Conservation (phyloP, 2,329 filamentous ascomycete genomes). For the Cladosporium halotolerans region DNA sequence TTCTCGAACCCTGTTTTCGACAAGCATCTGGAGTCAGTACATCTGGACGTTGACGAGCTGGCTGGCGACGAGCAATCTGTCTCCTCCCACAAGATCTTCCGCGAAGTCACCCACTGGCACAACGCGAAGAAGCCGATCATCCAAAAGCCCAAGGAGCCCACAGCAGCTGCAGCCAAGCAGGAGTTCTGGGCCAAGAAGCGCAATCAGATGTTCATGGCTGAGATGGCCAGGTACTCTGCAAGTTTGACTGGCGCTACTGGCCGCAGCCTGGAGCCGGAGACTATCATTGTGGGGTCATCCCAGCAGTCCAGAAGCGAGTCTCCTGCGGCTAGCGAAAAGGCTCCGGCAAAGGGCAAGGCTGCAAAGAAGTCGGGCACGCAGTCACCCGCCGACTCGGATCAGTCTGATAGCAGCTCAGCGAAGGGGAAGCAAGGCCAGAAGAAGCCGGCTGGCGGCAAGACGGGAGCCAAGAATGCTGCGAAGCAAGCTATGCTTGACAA, state of each 20-base stretch:
- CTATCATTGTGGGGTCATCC: constrained; percentile 45
- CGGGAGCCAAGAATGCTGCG: constrained; percentile 28
- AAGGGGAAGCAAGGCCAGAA: constrained; percentile 26
- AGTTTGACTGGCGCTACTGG: constrained; percentile 61
- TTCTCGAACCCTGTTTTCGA: constrained; percentile 45
- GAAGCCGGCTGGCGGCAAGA: constrained; percentile 28
- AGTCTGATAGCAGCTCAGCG: constrained; percentile 20
- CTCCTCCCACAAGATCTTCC: constrained; percentile 38
- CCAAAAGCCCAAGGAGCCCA: constrained; percentile 26
- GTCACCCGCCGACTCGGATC: constrained; percentile 26
- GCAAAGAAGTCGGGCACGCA: constrained; percentile 16
- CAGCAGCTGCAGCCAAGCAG: constrained; percentile 26
- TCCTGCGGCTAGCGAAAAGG: constrained; percentile 1
- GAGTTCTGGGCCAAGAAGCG: constrained; percentile 38
- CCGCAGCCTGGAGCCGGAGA: constrained; percentile 58
- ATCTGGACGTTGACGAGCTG: constrained; percentile 32
- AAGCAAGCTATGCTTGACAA: constrained; percentile 41
- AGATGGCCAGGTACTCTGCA: constrained; percentile 62
- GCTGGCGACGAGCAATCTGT: constrained; percentile 27
- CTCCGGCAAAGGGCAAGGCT: constrained; percentile 7
- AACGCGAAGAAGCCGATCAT: constrained; percentile 50
- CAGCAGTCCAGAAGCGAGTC: constrained; percentile 12
- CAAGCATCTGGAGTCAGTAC: constrained; percentile 40
- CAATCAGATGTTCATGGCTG: constrained; percentile 61
- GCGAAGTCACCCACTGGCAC: constrained; percentile 56